A percentile compares a stretch with the other conserved stretches of the same genome.
These are phyloP conservation scores for Allomyces macrogynus DNA, from an alignment of 192 early-diverging fungal genomes.

Conservation along the genomic window DNA sequence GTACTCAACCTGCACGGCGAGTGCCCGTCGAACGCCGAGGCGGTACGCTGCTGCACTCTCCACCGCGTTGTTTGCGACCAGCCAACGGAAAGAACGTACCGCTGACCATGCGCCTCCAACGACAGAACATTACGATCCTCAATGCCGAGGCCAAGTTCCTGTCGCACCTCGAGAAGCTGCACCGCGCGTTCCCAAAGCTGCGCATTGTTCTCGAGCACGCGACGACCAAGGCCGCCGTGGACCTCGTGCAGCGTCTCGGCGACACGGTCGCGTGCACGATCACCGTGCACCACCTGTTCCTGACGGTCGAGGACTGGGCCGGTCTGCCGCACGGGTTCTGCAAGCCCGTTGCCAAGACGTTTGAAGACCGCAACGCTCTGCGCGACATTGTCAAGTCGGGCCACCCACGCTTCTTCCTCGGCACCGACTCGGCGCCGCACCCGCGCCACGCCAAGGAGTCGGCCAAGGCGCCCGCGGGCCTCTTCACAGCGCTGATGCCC, in stretches of 20 bases:
- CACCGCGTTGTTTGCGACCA: neutral
- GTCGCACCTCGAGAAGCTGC: slow-evolving; percentile 60
- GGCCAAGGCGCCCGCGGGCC: slow-evolving; percentile 62
- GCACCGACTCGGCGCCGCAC: slow-evolving; percentile 91
- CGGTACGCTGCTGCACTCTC: slow-evolving; percentile 1
- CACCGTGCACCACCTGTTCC: slow-evolving; percentile 81
- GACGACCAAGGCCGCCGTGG: slow-evolving; percentile 80
- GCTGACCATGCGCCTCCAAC: neutral
- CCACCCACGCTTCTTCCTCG: slow-evolving; percentile 90
- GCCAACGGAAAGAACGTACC: too few species aligned
- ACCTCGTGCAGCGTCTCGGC: slow-evolving; percentile 74
- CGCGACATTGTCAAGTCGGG: slow-evolving; percentile 54
- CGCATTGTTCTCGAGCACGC: slow-evolving; percentile 95
- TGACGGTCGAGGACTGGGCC: slow-evolving; percentile 94
- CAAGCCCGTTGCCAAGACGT: slow-evolving; percentile 96
- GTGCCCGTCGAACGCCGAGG: slow-evolving; percentile 63
- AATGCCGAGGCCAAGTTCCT: slow-evolving; percentile 92
- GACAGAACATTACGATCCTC: slow-evolving; percentile 69
- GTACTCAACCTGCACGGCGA: slow-evolving; percentile 93
- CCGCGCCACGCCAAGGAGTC: slow-evolving; percentile 71
- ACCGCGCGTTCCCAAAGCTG: slow-evolving; percentile 74
- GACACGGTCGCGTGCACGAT: slow-evolving; percentile 84
- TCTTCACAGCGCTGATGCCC: slow-evolving; percentile 74
- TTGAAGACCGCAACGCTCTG: slow-evolving; percentile 72
- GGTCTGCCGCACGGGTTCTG: slow-evolving; percentile 83